Conservation (phyloP, 345 rosid genomes). For the Mangifera indica region DNA sequence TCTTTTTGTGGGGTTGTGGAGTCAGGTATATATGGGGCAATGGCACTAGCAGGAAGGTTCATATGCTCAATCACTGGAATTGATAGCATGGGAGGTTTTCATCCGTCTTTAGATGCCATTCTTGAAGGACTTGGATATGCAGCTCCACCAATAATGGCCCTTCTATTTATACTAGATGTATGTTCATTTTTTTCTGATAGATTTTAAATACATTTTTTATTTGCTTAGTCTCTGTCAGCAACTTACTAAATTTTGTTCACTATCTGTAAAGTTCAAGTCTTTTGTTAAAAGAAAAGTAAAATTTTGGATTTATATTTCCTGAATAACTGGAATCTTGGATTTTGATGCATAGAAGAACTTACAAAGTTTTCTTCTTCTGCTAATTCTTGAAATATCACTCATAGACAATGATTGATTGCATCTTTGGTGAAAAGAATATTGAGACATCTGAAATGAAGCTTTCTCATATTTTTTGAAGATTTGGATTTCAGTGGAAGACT, state of each 20-base stretch:
- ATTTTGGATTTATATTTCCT: not conserved
- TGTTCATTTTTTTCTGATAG: not conserved
- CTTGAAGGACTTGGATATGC: conserved; percentile 89
- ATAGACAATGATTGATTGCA: not conserved
- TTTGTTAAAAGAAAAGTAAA: not conserved
- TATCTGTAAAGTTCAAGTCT: not conserved
- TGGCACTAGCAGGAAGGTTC: conserved; percentile 85
- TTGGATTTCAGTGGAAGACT: not conserved
- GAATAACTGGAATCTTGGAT: not conserved
- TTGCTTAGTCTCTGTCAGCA: not conserved
- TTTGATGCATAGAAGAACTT: not conserved
- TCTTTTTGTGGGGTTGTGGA: not conserved
- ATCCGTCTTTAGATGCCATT: conserved; percentile 71
- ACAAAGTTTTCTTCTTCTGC: not conserved
- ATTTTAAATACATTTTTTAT: not conserved
- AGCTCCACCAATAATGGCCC: conserved; percentile 92
- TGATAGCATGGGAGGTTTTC: conserved; percentile 81
- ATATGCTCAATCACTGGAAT: conserved; percentile 85
- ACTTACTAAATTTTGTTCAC: not conserved
- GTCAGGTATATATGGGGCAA: conserved; percentile 87
- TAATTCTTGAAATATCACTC: not conserved
- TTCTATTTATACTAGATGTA: conserved; percentile 89
- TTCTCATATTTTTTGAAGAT: not conserved
- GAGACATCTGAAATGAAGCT: not conserved
- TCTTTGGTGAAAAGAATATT: not conserved